Base-by-base conservation (phyloP, 1,284 basidiomycete species). In the Boletus sp. region DNA sequence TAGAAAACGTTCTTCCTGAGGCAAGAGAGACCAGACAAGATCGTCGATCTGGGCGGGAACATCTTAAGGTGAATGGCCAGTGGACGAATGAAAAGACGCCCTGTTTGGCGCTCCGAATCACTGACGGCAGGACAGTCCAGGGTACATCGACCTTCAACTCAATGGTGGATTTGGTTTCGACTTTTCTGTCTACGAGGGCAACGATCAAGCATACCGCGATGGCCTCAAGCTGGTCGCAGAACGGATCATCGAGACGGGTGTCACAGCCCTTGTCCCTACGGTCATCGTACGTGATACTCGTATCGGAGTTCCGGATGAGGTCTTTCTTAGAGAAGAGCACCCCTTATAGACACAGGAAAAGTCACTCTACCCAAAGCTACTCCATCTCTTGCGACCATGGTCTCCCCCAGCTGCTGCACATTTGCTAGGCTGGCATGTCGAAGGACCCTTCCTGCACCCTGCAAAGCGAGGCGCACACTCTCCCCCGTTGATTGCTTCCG, bases 141-240 rank as follows among this genome's bases (percentile, higher is more conserved):
- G 90, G 1, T 83, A 88, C 63, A 80, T 93, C 54, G 90, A 92
- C 69, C 84, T 89, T 31, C 91, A 93, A 67, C 85, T 93, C 63
- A 93, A 96, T 65, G 94, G 94, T 50, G 94, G 87, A 8, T 96
- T 92, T 71, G 89, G 90, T 18, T 88, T 95, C 66, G 94, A 96
- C 73, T 96, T 96, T 67, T 92, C 90, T 20, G 83, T 92, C 16
- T 88, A 85, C 63, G 84, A 89, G 22, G 83, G 80, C 13, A 82
- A 89, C 62, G 89, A 92, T 58, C 80, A 82, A 46, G 76, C 74
- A 0, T 95, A 94, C 73, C 76, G 78, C 45, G 66, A 81, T n/a
- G 89, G 89, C 4, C 76, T 96, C 68, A 83, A 84, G 67, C 76
- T 77, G 60, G 85, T 95, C 51, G 85, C 91, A 1, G 81, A 83